A percentile compares a stretch with the other conserved stretches of the same genome.
phyloP scores from a whole-genome alignment of 352 stramenopile species.

The Globisporangium cylindrosporum region DNA sequence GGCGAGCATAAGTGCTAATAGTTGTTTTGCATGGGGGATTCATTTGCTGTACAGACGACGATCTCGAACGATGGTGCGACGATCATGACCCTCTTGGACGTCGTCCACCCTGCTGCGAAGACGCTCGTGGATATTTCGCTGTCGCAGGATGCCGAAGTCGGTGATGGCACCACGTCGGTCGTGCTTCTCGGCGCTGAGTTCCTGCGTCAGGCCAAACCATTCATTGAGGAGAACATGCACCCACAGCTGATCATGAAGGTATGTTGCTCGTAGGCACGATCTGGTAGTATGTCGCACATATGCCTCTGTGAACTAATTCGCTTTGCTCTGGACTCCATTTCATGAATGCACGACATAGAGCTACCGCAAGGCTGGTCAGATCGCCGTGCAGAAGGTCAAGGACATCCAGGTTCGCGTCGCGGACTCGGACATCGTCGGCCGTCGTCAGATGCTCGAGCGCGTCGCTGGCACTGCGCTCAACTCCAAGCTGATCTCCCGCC shows the following conservation, averaged over 20 bases:
- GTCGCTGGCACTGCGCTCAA: slow-evolving; percentile 97
- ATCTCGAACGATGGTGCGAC: slow-evolving; percentile 99
- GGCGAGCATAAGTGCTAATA: no score
- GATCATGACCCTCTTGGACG: slow-evolving; percentile 98
- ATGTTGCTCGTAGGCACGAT: background rate
- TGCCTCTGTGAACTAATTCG: background rate
- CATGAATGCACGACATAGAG: slow-evolving; percentile 26
- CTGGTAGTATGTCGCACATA: background rate
- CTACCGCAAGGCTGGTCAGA: slow-evolving; percentile 79
- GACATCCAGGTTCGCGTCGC: slow-evolving; percentile 84
- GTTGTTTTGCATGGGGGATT: no score
- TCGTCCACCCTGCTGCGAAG: slow-evolving; percentile 98
- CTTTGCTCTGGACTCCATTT: background rate
- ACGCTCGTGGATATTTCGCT: slow-evolving; percentile 98
- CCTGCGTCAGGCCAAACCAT: slow-evolving; percentile 96
- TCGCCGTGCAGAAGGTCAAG: slow-evolving; percentile 85
- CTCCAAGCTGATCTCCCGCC: slow-evolving; percentile 97
- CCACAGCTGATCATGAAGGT: slow-evolving; percentile 89
- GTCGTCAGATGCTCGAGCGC: slow-evolving; percentile 88
- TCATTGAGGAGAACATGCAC: slow-evolving; percentile 98
- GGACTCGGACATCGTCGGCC: slow-evolving; percentile 72
- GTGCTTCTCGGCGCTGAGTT: slow-evolving; percentile 97
- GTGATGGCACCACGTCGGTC: slow-evolving; percentile 96
- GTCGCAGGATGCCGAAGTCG: slow-evolving; percentile 88
- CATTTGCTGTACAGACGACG: slow-evolving; percentile 62